phyloP scores from a whole-genome alignment of 2,329 filamentous ascomycete genomes.

The Aspergillus sp. region DNA sequence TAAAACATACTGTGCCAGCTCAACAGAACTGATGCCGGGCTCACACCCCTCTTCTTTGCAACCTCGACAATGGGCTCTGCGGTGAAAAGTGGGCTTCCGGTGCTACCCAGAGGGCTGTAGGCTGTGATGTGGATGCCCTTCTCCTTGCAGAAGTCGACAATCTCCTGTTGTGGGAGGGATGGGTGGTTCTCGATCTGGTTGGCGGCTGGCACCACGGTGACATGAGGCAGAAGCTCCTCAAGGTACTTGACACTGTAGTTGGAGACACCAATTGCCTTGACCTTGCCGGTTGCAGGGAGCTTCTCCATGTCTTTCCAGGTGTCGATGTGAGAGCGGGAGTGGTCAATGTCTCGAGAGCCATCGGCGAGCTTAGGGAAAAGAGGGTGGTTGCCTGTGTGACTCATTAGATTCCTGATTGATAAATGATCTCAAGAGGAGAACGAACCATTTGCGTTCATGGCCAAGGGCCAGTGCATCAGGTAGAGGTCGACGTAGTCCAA shows the following conservation, averaged over 20 bases:
- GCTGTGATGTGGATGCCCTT: constrained; percentile 51
- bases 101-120: constrained; percentile 43
- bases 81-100: constrained; percentile 39
- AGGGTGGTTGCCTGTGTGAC: constrained; percentile 27
- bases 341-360: constrained; percentile 68
- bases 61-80: constrained; percentile 38
- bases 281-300: constrained; percentile 51
- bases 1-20: constrained; percentile 39
- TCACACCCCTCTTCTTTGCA: constrained; percentile 35
- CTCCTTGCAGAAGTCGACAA: constrained; percentile 46
- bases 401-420: not conserved
- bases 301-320: constrained; percentile 71
- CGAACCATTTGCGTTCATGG: constrained; percentile 68
- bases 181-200: constrained; percentile 83
- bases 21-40: constrained; percentile 35
- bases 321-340: constrained; percentile 64
- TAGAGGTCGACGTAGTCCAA: constrained; percentile 79
- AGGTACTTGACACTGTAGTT: constrained; percentile 55
- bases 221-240: constrained; percentile 52
- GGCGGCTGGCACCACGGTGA: constrained; percentile 59
- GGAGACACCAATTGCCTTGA: constrained; percentile 54
- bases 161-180: constrained; percentile 55
- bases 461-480: constrained; percentile 78
- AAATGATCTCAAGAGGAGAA: not conserved
- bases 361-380: constrained; percentile 68